Percentiles rank a stretch among this genome's conserved stretches.
These are phyloP conservation scores for Chrysopogon serrulatus DNA, from an alignment of 176 grass and related monocot genomes.

Conservation along the genomic window DNA sequence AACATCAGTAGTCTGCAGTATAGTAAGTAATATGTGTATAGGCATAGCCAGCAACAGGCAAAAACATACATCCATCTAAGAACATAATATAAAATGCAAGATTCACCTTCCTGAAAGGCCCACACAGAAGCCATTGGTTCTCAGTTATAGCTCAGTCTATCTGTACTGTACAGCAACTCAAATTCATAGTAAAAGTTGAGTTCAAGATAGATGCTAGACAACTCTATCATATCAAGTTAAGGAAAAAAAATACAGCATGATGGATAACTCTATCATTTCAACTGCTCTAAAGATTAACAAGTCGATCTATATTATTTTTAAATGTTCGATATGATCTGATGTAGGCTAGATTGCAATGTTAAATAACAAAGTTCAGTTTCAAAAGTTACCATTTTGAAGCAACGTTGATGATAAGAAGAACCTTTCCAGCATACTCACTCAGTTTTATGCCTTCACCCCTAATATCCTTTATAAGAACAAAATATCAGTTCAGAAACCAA, in stretches of 20 bases:
- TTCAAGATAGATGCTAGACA: neutral
- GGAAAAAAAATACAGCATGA: neutral
- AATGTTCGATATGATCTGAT: neutral
- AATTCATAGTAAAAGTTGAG: neutral
- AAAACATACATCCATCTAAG: neutral
- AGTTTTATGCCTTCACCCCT: slow-evolving; percentile 40
- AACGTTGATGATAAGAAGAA: slow-evolving; percentile 78
- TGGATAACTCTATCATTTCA: neutral
- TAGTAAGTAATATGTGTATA: neutral
- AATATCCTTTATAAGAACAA: slow-evolving; percentile 42
- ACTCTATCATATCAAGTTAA: neutral
- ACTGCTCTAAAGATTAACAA: neutral
- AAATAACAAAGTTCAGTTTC: neutral
- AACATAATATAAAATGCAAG: neutral
- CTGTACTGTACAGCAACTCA: neutral
- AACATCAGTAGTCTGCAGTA: neutral
- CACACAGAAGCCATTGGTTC: neutral
- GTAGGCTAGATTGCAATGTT: neutral
- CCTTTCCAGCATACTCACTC: slow-evolving; percentile 55
- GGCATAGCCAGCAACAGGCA: neutral
- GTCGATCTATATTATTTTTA: neutral
- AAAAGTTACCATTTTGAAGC: slow-evolving; percentile 61
- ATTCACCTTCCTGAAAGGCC: neutral
- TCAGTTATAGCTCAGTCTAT: neutral
- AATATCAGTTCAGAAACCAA: neutral